These are phyloP conservation scores for Sporothrix phasma DNA, from an alignment of 2,329 filamentous ascomycete genomes.

Conservation along the genomic window DNA sequence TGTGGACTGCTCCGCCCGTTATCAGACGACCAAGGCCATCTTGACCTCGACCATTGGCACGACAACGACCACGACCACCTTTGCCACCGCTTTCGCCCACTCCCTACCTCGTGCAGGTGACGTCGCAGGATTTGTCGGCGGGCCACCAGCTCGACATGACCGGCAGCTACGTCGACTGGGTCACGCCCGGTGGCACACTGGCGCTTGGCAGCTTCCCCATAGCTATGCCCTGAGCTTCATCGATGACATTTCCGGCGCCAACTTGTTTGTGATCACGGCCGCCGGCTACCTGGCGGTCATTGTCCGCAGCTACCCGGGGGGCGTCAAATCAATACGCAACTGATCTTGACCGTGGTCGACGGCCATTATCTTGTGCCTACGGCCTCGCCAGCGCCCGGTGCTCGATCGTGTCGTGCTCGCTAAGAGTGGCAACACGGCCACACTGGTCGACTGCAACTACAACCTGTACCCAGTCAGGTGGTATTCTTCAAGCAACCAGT, in stretches of 20 bases:
- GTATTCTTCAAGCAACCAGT: not conserved
- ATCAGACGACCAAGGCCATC: not conserved
- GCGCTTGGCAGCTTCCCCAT: not conserved
- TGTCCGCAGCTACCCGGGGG: not conserved
- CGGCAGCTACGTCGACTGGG: not conserved
- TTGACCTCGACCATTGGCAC: not conserved
- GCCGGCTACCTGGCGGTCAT: not conserved
- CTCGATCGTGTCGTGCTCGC: not conserved
- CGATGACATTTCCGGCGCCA: not conserved
- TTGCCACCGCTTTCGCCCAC: not conserved
- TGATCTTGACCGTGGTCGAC: not conserved
- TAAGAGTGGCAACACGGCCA: not conserved
- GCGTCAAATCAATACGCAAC: not conserved
- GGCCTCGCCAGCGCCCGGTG: not conserved
- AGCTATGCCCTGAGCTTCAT: not conserved
- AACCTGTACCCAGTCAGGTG: not conserved
- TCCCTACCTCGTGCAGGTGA: not conserved
- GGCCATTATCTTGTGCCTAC: conserved; percentile 1
- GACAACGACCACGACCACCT: conserved; percentile 6
- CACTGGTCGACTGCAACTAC: not conserved
- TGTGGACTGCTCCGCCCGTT: not conserved
- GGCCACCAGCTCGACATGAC: not conserved
- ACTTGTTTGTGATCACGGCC: not conserved
- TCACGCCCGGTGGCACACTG: not conserved
- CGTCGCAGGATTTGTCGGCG: not conserved